Evolutionary conservation across 2,329 filamentous ascomycete species (phyloP).

Genomic region (Salinomyces thailandicus): DNA sequence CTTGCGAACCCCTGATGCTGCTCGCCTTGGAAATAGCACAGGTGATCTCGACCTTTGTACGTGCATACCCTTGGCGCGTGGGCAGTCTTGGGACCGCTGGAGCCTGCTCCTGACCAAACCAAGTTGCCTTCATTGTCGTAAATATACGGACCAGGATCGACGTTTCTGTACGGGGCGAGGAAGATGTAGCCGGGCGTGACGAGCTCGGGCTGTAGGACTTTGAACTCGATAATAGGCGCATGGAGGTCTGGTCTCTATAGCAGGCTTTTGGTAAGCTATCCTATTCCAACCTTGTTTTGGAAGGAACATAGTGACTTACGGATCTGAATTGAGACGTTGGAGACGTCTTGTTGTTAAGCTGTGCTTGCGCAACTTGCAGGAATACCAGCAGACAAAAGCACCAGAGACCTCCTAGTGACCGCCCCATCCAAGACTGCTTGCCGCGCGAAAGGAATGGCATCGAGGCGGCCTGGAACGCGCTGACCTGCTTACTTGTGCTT

Average conservation of each 20-base stretch:
- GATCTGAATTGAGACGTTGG: slow-evolving; percentile 28
- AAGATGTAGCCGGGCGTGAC: slow-evolving; percentile 41
- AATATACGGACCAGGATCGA: slow-evolving; percentile 42
- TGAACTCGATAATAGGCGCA: slow-evolving; percentile 27
- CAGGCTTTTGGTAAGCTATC: not conserved
- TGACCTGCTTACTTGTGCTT: too few species aligned
- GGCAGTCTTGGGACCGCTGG: slow-evolving; percentile 38
- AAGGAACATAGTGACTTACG: slow-evolving; percentile 22
- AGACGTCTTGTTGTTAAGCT: slow-evolving; percentile 26
- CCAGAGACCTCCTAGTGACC: slow-evolving; percentile 1
- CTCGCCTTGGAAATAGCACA: slow-evolving; percentile 44
- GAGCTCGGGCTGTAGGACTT: slow-evolving; percentile 24
- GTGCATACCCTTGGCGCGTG: slow-evolving; percentile 40
- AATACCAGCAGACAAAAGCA: slow-evolving; percentile 5
- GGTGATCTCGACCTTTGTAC: slow-evolving; percentile 38
- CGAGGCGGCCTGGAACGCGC: not conserved
- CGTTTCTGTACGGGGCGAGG: slow-evolving; percentile 39
- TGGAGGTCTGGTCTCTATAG: slow-evolving; percentile 30
- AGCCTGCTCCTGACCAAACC: slow-evolving; percentile 42
- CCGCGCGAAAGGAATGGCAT: slow-evolving; percentile 2
- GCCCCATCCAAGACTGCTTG: not conserved
- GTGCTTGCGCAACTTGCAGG: slow-evolving; percentile 8
- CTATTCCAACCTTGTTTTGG: too few species aligned
- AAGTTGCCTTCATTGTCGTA: slow-evolving; percentile 43
- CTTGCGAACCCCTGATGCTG: slow-evolving; percentile 43